These are phyloP conservation scores for Cordia subcordata DNA, from an alignment of 257 asterid species.

Conservation along the genomic window DNA sequence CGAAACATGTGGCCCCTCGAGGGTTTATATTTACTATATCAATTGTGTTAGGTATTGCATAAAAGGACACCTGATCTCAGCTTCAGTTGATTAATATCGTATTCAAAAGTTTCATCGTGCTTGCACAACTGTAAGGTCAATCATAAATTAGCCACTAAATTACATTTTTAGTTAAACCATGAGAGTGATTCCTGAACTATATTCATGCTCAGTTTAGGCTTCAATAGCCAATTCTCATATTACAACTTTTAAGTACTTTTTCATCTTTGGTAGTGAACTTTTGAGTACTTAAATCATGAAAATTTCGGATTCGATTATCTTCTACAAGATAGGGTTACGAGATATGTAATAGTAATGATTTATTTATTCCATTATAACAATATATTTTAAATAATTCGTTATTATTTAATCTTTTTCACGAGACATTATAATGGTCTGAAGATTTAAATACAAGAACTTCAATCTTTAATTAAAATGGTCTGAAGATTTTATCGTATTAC, in stretches of 20 bases:
- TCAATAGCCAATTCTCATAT: background rate
- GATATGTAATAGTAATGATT: no score
- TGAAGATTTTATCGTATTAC: no score
- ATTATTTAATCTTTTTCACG: no score
- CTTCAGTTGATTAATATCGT: conserved; percentile 5
- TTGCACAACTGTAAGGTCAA: conserved; percentile 23
- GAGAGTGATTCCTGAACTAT: conserved; percentile 11
- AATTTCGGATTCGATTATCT: no score
- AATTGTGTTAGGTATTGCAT: conserved; percentile 10
- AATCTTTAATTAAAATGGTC: no score
- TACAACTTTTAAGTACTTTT: background rate
- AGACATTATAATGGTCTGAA: no score
- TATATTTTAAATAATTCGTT: no score
- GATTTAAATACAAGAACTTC: no score
- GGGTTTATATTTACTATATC: background rate
- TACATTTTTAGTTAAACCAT: background rate
- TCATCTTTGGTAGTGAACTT: no score
- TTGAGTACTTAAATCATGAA: background rate
- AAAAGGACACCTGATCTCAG: conserved; percentile 12
- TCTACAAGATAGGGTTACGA: no score
- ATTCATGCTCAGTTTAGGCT: background rate
- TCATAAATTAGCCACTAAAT: conserved; percentile 2
- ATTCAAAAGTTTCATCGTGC: conserved; percentile 18
- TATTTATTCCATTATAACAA: no score
- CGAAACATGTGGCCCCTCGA: conserved; percentile 4